Base-by-base conservation (phyloP, 495 filamentous ascomycete species). In the Penicillium mononematosum region DNA sequence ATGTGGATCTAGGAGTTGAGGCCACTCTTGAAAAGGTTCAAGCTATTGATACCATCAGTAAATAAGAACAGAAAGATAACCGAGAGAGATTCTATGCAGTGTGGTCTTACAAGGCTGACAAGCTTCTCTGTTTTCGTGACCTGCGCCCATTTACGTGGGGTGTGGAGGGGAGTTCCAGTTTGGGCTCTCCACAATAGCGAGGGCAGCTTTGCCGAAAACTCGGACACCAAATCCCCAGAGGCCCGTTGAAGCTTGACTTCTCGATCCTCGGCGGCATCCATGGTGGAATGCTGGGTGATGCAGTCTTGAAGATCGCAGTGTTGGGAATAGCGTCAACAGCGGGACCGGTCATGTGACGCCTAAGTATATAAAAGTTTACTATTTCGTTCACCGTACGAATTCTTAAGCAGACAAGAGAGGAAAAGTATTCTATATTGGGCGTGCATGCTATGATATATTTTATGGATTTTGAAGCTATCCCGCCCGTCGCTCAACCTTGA, bases 1-100 rank as follows among this genome's bases (percentile, higher is more conserved):
- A 68, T 94, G 79, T 1, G 91, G 87, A 71, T 99, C 94, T n/a
- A 99, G 83, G 5, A 99, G 83, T 68, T 99, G 94, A 19, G 94
- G 93, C 63, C 90, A 88, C 75, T 97, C 94, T 79, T 96, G 94
- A 66, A 98, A 98, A 36, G 87, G 90, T 58, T 96, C 91, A 32
- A 98, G 79, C 79, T 96, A 71, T 71, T 72, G 19, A 20, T 42
- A 11, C 36, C 11, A 50, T 56, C 32, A 54, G 48, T 32, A 32
- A 38, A 31, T 11, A 10, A 19, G 0, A 16, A 6, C 31, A 2
- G 6, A 14, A 9, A 19, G 1, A 31, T 19, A 22, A 29, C 29
- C 0, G n/a, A 10, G 31, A 27, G 43, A 0, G 17, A 36, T n/a
- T 0, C 1, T 38, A 31, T 36, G 7, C 22, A 36, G 22, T 34